Conservation (phyloP, 2,329 filamentous ascomycete genomes). For the Fusarium lyarnte region DNA sequence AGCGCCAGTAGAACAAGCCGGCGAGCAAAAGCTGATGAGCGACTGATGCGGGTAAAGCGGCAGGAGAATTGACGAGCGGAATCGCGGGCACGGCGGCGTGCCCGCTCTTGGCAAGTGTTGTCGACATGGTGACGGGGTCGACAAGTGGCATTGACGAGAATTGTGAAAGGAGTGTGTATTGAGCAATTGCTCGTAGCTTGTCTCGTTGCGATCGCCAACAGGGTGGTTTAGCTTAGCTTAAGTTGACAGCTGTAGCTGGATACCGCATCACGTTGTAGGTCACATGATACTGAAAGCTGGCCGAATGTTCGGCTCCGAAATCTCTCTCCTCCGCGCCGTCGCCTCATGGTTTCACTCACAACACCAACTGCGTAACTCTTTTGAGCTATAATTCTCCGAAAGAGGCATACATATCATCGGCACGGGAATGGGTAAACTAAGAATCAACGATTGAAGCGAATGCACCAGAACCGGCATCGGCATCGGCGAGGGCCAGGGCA, state of each 20-base stretch:
- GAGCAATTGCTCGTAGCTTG: conserved; percentile 32
- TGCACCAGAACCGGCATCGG: background rate
- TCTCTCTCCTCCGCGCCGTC: background rate
- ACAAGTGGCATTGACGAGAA: conserved; percentile 45
- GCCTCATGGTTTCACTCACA: background rate
- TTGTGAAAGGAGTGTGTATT: conserved; percentile 26
- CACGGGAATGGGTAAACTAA: background rate
- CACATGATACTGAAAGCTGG: conserved; percentile 24
- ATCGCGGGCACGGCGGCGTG: conserved; percentile 50
- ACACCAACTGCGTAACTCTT: background rate
- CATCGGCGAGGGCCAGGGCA: conserved; percentile 16
- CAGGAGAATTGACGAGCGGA: conserved; percentile 49
- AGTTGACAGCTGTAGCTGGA: conserved; percentile 31
- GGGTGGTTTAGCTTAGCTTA: conserved; percentile 21
- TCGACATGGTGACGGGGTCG: conserved; percentile 53
- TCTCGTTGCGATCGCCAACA: conserved; percentile 26
- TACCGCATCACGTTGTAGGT: conserved; percentile 28
- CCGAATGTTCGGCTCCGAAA: conserved; percentile 26
- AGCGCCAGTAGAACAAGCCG: conserved; percentile 69
- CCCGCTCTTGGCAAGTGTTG: conserved; percentile 44
- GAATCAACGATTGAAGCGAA: background rate
- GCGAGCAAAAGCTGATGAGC: conserved; percentile 75
- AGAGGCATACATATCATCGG: background rate
- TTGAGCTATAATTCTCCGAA: conserved; percentile 14
- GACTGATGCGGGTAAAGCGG: conserved; percentile 65